Percentiles rank a stretch among this genome's conserved stretches.
phyloP scores from a whole-genome alignment of 2,329 filamentous ascomycete species.

The Diaporthe eres region DNA sequence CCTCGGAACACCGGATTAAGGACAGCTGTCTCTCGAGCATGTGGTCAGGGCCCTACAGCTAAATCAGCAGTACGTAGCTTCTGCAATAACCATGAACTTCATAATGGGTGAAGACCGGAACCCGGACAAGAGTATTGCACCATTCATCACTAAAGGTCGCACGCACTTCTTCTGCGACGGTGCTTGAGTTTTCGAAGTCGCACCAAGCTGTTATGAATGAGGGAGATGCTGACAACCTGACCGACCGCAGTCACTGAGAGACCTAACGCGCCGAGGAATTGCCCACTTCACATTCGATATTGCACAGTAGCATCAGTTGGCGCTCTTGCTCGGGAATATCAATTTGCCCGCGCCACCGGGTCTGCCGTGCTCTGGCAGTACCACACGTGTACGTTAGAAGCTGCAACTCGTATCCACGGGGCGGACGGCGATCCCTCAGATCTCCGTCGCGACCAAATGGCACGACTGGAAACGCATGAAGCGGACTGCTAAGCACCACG shows the following conservation, averaged over 20 bases:
- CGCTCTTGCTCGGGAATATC: not conserved
- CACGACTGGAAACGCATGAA: not conserved
- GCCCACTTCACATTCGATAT: not conserved
- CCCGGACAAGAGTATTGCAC: not conserved
- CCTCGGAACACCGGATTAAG: not conserved
- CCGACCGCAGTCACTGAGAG: not conserved
- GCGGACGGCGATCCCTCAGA: not conserved
- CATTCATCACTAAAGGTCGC: not conserved
- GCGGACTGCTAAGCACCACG: not conserved
- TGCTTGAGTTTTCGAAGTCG: not conserved
- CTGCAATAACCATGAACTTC: not conserved
- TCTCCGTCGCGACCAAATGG: not conserved
- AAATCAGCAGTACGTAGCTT: not conserved
- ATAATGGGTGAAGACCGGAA: not conserved
- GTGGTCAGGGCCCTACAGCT: not conserved
- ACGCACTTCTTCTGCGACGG: no score
- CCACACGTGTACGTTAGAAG: not conserved
- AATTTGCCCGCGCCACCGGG: not conserved
- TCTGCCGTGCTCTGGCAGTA: not conserved
- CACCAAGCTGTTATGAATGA: not conserved
- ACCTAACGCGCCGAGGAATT: not conserved
- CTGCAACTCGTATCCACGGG: not conserved
- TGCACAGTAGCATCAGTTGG: not conserved
- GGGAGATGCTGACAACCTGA: not conserved
- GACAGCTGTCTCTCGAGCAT: constrained; percentile 12